Base-by-base conservation (phyloP, 2,329 filamentous ascomycete genomes). In the Fusarium caatingaense region DNA sequence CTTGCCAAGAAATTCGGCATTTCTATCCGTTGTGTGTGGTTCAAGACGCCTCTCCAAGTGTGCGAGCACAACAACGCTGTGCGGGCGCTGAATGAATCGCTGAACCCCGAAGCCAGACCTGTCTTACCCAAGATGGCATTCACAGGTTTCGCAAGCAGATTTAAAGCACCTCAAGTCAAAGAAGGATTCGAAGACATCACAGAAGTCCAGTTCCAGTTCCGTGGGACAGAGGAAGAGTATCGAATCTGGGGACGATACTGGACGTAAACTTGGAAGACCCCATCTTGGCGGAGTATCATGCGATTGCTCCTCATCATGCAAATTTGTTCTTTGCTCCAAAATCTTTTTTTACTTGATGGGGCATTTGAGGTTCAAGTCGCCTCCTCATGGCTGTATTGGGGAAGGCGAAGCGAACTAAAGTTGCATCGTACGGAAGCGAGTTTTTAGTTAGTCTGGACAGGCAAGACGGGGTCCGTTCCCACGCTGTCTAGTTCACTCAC, bases 41-140 rank as follows among this genome's bases (percentile, higher is more conserved):
- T 99, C 82, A 92, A 90, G 54, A 91, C 93, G 15, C 84, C 90
- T 2, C 79, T 89, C 27, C 85, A 87, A 45, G 78, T 97, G 11
- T 90, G 88, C 72, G 89, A 94, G 78, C 96, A 99, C 82, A 99
- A 99, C 77, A 92, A 97, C 76, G 88, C 88, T 2, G 92, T 97
- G 50, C 88, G 96, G 64, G 89, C 93, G 3, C 83, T 94, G 75
- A 90, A 90, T 73, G 78, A 79, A 53, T 67, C 91, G 84, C 85
- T 94, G 81, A 98, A 98, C 76, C 95, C 94, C 3, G 95, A 98
- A 79, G 87, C 88, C 25, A 87, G 96, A 67, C 82, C 85, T 1
- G 85, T 88, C 3, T 85, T 99, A 8, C 94, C 95, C 0, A 88
- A 87, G 46, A 84, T 96, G 68, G 95, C 96, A 0, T 98, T 98